A percentile compares a stretch with the other conserved stretches of the same genome.
Conservation (phyloP, 352 stramenopile genomes). For the Globisporangium echinulatum region DNA sequence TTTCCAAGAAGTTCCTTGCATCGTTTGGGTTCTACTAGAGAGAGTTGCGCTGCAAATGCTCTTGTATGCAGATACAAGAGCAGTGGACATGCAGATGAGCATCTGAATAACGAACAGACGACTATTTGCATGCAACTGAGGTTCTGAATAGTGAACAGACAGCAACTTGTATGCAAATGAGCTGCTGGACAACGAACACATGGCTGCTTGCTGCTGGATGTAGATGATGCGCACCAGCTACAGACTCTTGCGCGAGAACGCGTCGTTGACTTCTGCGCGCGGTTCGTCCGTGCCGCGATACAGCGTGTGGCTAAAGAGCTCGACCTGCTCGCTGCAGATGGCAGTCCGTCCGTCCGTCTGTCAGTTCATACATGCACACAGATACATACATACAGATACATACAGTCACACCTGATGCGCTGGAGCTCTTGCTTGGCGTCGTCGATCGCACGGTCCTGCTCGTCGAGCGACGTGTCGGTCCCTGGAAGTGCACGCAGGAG, state of each 20-base stretch:
- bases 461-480: conserved; percentile 69
- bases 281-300: conserved; percentile 81
- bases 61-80: too few relatives aligned
- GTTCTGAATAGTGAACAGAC: too few relatives aligned
- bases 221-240: conserved; percentile 11
- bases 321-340: conserved; percentile 50
- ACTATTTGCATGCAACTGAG: too few relatives aligned
- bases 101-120: not conserved
- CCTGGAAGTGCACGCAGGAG: conserved; percentile 64
- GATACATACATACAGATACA: too few relatives aligned
- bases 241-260: conserved; percentile 75
- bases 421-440: conserved; percentile 67
- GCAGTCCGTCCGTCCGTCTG: not conserved
- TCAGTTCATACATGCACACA: too few relatives aligned
- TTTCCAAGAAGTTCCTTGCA: conserved; percentile 80
- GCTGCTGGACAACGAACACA: not conserved
- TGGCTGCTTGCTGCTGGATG: too few relatives aligned
- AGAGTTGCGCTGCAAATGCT: not conserved
- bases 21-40: conserved; percentile 71
- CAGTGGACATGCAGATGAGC: not conserved
- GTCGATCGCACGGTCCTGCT: conserved; percentile 67
- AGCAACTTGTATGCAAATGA: not conserved
- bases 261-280: conserved; percentile 78
- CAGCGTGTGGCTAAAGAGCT: conserved; percentile 83
- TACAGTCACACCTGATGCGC: conserved; percentile 53